Evolutionary conservation across 2,329 filamentous ascomycete species (phyloP).

Genomic region (Aspergillus versicolor): DNA sequence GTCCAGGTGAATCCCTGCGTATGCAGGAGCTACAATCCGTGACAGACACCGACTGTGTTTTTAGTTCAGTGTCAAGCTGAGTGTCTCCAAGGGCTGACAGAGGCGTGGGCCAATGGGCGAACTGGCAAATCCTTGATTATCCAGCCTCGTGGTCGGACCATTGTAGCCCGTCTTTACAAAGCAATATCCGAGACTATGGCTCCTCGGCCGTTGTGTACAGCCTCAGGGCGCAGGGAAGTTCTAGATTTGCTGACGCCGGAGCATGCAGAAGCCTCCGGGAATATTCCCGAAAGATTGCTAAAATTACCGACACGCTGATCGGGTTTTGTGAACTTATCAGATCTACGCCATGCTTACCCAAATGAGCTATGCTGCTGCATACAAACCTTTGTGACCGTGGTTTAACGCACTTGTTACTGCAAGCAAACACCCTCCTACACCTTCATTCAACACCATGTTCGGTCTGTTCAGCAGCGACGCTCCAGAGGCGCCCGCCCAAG

Average conservation of each 20-base stretch:
- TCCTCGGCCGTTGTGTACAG: background rate
- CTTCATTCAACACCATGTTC: background rate
- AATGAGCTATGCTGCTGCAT: background rate
- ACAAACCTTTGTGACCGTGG: background rate
- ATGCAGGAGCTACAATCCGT: background rate
- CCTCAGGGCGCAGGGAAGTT: background rate
- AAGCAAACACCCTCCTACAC: background rate
- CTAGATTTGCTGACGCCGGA: background rate
- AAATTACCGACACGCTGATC: background rate
- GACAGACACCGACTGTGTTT: background rate
- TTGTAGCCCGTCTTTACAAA: background rate
- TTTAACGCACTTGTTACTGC: background rate
- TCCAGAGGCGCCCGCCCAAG: background rate
- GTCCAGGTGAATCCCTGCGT: background rate
- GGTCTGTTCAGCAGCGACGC: background rate
- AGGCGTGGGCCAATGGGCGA: background rate
- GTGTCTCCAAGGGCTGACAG: background rate
- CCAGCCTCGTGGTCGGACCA: background rate
- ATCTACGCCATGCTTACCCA: background rate
- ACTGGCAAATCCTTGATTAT: background rate
- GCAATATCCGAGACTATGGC: background rate
- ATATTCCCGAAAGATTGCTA: background rate
- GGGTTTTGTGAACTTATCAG: background rate
- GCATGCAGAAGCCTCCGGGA: background rate
- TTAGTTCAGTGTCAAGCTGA: background rate